Conservation (phyloP, 2,329 filamentous ascomycete genomes). For the Phaeosphaeria sp. region DNA sequence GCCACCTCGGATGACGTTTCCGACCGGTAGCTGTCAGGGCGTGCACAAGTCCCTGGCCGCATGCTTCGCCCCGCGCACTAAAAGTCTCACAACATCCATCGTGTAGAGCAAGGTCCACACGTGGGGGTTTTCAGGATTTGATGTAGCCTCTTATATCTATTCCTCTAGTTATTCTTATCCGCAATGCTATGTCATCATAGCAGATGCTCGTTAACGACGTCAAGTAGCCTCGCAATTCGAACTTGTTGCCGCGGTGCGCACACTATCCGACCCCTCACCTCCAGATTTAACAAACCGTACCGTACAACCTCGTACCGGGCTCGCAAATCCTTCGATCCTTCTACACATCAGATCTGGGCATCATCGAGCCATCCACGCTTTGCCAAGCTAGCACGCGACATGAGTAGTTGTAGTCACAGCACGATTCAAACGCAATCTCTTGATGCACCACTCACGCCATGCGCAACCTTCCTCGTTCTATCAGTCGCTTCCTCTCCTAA, state of each 20-base stretch:
- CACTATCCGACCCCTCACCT: not conserved
- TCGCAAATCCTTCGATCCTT: not conserved
- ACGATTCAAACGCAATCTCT: not conserved
- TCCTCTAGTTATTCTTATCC: not conserved
- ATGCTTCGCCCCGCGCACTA: not conserved
- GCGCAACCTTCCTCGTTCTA: not conserved
- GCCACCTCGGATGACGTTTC: too few relatives aligned
- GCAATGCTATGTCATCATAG: not conserved
- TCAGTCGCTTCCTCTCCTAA: not conserved
- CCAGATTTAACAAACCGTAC: not conserved
- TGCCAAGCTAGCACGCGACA: not conserved
- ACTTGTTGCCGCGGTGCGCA: not conserved
- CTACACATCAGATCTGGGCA: not conserved
- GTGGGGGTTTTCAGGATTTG: not conserved
- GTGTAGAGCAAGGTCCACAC: not conserved
- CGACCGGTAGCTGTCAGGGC: too few relatives aligned
- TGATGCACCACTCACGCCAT: not conserved
- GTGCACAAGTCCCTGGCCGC: too few relatives aligned
- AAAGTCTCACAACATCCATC: not conserved
- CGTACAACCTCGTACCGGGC: not conserved
- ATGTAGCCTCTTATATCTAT: not conserved
- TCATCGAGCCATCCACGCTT: not conserved
- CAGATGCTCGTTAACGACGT: not conserved
- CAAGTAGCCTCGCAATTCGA: not conserved
- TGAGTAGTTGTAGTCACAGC: not conserved